A percentile compares a stretch with the other conserved stretches of the same genome.
phyloP scores from a whole-genome alignment of 805 yeast species.

The Pichia scutulata region DNA sequence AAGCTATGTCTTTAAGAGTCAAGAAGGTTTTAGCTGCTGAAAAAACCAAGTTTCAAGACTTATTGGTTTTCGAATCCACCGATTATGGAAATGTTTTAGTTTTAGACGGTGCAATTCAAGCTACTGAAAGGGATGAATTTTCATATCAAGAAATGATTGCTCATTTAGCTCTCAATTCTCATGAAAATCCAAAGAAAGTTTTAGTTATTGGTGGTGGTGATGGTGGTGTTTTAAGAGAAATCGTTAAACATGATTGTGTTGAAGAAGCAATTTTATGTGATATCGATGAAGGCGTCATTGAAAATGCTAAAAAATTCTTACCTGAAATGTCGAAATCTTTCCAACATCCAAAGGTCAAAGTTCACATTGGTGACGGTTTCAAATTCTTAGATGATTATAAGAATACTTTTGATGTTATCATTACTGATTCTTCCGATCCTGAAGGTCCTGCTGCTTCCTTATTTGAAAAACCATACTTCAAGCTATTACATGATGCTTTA shows the following conservation, averaged over 20 bases:
- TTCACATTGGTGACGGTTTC: conserved; percentile 96
- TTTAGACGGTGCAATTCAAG: conserved; percentile 91
- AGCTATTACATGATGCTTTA: conserved; percentile 76
- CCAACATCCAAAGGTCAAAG: conserved; percentile 81
- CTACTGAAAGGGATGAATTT: conserved; percentile 94
- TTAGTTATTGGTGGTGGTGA: conserved; percentile 98
- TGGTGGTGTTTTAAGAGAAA: conserved; percentile 95
- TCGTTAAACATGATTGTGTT: conserved; percentile 79
- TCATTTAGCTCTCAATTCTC: conserved; percentile 86
- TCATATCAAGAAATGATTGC: conserved; percentile 98
- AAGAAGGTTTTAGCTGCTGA: conserved; percentile 80
- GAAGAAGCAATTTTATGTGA: conserved; percentile 91
- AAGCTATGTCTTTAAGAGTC: conserved; percentile 88
- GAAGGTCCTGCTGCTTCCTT: conserved; percentile 96
- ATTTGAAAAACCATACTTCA: conserved; percentile 88
- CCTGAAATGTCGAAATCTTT: conserved; percentile 84
- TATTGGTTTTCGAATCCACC: conserved; percentile 84
- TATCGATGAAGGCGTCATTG: conserved; percentile 89
- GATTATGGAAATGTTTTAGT: conserved; percentile 94
- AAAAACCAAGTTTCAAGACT: conserved; percentile 87
- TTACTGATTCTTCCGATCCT: conserved; percentile 96
- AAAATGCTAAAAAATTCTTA: conserved; percentile 76
- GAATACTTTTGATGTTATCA: conserved; percentile 86
- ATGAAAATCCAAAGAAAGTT: conserved; percentile 90
- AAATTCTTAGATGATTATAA: conserved; percentile 80